Base-by-base conservation (phyloP, 2,329 filamentous ascomycete species). In the Fusarium sp. region DNA sequence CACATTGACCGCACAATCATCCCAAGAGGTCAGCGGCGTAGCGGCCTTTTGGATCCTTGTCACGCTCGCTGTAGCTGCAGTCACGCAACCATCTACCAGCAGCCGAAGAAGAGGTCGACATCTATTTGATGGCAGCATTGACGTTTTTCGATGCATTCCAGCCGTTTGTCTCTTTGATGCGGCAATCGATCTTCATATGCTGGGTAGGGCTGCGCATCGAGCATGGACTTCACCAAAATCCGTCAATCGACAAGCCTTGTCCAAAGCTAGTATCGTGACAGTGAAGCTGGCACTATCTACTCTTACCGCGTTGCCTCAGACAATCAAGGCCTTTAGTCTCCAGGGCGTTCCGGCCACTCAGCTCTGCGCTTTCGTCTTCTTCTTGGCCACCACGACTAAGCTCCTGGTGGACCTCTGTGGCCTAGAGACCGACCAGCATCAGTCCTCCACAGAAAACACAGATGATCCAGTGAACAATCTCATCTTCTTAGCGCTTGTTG, bases 21-120 rank as follows among this genome's bases (percentile, higher is more conserved):
- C 34, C 4, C 7, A 53, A n/a, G 49, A 61, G 2, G 56, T 61
- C 13, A 61, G 49, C 1, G 58, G 58, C 6, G 28, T 38, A 41
- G 22, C 56, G 1, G 56, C 43, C 1, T 61, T 61, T 6, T 61
- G 58, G 56, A 55, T 61, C 11, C 29, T 61, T 0, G 34, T 25
- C 5, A 61, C 58, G 1, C n/a, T 61, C 7, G 56, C 58, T 1
- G 31, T 22, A 13, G 58, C 56, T 6, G 49, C 43, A 8, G 12
- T 36, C 8, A 49, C 35, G 3, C 58, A 55, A 8, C 56, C 58
- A 7, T 44, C 39, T 1, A 22, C 19, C 1, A 44, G 32, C n/a
- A 26, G 6, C n/a, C 25, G 38, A 12, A n/a, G 10, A 34, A 36
- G 9, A 22, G 34, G 31, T 1, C 36, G 52, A 7, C 11, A 15